Conservation (phyloP, 495 filamentous ascomycete genomes). For the Penicillium simplicissimum region DNA sequence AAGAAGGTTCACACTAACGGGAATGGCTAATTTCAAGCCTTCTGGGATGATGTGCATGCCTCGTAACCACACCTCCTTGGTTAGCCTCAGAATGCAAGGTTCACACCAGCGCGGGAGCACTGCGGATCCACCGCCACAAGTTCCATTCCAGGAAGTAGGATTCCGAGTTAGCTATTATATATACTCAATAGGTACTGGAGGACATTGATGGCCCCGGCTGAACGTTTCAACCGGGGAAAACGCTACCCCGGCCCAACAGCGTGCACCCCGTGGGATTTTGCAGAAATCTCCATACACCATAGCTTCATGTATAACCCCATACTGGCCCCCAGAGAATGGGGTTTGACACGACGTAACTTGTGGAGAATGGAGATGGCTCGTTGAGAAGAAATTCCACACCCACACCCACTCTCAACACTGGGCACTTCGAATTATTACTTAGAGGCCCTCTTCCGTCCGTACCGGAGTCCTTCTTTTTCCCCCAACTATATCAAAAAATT, state of each 20-base stretch:
- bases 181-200: constrained; percentile 29
- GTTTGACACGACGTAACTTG: constrained; percentile 31
- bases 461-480: constrained; percentile 6
- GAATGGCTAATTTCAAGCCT: constrained; percentile 19
- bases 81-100: background rate
- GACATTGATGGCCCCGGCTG: constrained; percentile 26
- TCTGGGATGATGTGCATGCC: background rate
- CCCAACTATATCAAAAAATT: constrained; percentile 10
- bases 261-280: constrained; percentile 22
- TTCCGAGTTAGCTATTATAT: constrained; percentile 22
- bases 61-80: background rate
- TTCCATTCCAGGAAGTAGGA: constrained; percentile 13
- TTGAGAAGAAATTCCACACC: constrained; percentile 24
- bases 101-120: background rate
- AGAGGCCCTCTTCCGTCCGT: constrained; percentile 16
- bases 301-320: constrained; percentile 30
- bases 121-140: background rate
- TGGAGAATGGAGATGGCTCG: constrained; percentile 35
- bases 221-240: constrained; percentile 38
- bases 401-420: constrained; percentile 23
- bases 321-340: constrained; percentile 35
- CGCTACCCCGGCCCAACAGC: constrained; percentile 33
- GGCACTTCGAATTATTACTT: constrained; percentile 25
- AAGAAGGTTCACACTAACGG: background rate
- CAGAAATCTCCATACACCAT: constrained; percentile 20